Evolutionary conservation across 106 monocot species (phyloP).

Genomic region (Dioscorea dumetorum): DNA sequence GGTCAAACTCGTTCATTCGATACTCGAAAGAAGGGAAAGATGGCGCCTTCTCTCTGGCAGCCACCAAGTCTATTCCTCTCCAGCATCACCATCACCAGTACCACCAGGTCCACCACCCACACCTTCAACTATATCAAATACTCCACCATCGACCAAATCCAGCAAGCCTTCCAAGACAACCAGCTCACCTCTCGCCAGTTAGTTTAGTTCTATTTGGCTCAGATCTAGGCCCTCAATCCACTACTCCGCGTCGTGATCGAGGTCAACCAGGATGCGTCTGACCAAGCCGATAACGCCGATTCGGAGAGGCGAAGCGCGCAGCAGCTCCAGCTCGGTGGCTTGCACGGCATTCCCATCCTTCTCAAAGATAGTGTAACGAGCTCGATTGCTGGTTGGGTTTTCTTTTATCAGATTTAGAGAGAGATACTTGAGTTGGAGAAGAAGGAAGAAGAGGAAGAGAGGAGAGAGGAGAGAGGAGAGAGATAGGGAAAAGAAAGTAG

Average conservation of each 20-base stretch:
- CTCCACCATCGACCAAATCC: conserved; percentile 1
- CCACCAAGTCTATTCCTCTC: background rate
- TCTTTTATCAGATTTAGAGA: no score
- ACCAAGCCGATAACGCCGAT: conserved; percentile 3
- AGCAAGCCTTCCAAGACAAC: conserved; percentile 3
- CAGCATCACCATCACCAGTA: conserved; percentile 7
- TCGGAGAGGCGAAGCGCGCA: background rate
- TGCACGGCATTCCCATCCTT: conserved; percentile 1
- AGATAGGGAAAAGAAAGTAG: no score
- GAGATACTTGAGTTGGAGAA: no score
- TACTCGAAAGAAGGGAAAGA: no score
- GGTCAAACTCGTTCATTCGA: no score
- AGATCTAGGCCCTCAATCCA: background rate
- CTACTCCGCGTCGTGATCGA: conserved; percentile 5
- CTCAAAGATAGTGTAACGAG: background rate
- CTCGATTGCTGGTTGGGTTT: no score
- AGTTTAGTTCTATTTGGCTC: background rate
- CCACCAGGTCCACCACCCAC: conserved; percentile 2
- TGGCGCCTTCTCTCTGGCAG: no score
- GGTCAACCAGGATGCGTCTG: conserved; percentile 1
- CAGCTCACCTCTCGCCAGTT: background rate
- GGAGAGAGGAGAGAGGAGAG: no score
- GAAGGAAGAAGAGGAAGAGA: no score
- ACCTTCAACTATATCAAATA: background rate
- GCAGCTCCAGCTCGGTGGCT: background rate